Evolutionary conservation across 805 yeast genomes (phyloP), one percentile per base, ranked within the genome.

Genomic region (Candida stauntonica): DNA sequence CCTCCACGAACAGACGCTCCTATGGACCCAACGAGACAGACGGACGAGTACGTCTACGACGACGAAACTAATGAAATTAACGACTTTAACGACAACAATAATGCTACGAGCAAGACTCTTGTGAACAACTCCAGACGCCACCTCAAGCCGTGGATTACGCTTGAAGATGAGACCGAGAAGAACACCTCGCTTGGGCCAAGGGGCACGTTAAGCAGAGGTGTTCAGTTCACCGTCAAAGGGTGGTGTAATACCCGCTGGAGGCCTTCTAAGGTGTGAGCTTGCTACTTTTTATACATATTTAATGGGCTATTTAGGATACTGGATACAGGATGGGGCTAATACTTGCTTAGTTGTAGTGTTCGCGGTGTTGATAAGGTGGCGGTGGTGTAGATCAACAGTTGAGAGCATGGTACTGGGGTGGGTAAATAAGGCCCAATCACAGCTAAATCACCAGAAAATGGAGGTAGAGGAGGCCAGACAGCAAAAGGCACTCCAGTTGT

Each of bases 401-500:
- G n/a, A n/a, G n/a, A n/a, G n/a, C n/a, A n/a, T n/a, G n/a, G n/a
- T n/a, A n/a, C n/a, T n/a, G n/a, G n/a, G n/a, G n/a, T n/a, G n/a
- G n/a, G n/a, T n/a, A n/a, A n/a, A n/a, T n/a, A n/a, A n/a, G n/a
- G n/a, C n/a, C n/a, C n/a, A n/a, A n/a, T n/a, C n/a, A n/a, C n/a
- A n/a, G n/a, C n/a, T n/a, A n/a, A n/a, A n/a, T n/a, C n/a, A n/a
- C n/a, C n/a, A n/a, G n/a, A n/a, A n/a, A 21, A 21, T 21, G 24
- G 24, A 21, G 24, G 24, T 21, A 11, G 50, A 47, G 15, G 23
- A 34, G 29, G 34, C 39, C 26, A 41, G 36, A 26, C 41, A 41
- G 33, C 29, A 45, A 33, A 62, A 64, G 33, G 94, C 95, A 3
- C 62, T 86, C 29, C 68, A 66, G 36, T 62, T 75, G 17, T 87